A percentile compares a stretch with the other conserved stretches of the same genome.
Evolutionary conservation across 331 rosid genomes (phyloP).

Genomic region (Quercus phellos): DNA sequence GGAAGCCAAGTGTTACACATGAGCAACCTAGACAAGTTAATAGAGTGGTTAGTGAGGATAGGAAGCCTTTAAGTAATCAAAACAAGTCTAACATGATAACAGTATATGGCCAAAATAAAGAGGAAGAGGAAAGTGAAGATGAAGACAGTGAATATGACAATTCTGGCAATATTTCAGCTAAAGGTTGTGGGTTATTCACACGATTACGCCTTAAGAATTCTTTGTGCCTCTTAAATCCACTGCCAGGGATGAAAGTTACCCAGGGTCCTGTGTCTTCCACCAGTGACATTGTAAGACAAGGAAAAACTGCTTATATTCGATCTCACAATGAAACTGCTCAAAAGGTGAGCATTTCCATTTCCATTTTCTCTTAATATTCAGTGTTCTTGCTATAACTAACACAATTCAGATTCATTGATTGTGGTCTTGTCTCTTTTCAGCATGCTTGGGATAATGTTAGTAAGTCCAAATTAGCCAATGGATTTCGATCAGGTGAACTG

Average conservation of each 20-base stretch:
- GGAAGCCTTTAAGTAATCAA: conserved; percentile 32
- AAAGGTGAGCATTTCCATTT: conserved; percentile 45
- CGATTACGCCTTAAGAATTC: conserved; percentile 61
- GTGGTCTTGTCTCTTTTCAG: conserved; percentile 20
- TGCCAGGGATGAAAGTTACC: conserved; percentile 53
- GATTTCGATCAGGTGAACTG: conserved; percentile 37
- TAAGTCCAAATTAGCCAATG: conserved; percentile 37
- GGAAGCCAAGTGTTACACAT: conserved; percentile 48
- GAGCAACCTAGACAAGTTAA: conserved; percentile 53
- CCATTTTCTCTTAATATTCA: conserved; percentile 9
- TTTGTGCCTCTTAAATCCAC: conserved; percentile 54
- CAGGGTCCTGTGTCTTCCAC: conserved; percentile 29
- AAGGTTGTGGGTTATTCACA: conserved; percentile 81
- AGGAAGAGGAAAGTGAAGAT: conserved; percentile 39
- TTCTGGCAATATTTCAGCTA: conserved; percentile 41
- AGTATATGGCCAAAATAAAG: conserved; percentile 32
- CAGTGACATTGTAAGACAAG: conserved; percentile 31
- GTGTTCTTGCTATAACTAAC: conserved; percentile 5
- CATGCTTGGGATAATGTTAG: conserved; percentile 54
- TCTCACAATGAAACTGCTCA: conserved; percentile 58
- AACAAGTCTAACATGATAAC: conserved; percentile 40
- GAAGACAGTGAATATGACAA: conserved; percentile 16
- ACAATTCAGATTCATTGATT: conserved; percentile 10
- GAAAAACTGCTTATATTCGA: conserved; percentile 36
- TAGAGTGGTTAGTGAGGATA: conserved; percentile 43